Base-by-base conservation (phyloP, 1,284 basidiomycete genomes). In the Phenoliferia sp. region DNA sequence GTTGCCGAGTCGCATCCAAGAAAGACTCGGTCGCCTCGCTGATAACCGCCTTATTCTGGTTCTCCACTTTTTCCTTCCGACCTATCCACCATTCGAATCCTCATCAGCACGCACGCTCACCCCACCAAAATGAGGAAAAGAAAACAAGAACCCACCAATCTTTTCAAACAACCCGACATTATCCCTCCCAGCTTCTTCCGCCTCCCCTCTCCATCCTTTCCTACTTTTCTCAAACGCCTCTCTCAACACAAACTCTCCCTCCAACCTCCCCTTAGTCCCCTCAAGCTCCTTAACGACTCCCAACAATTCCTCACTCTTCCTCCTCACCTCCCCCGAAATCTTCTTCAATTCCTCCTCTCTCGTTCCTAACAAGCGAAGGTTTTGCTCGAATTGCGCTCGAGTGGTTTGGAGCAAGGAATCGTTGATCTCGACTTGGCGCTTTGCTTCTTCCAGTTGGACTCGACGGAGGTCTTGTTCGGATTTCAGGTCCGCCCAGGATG, bases 301-400 rank as follows among this genome's bases (percentile, higher is more conserved):
- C 16, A 69, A 67, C 22, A 72, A 58, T 17, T 64, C 64, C 9
- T 57, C 52, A 34, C 75, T 61, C 59, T 72, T 69, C 5, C 48
- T 39, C n/a, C 39, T 68, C 33, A 77, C 62, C 52, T 67, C 63
- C 26, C 71, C 70, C n/a, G 64, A 50, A 54, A 67, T 58, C 33
- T 26, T 66, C 29, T 65, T 59, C 16, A 76, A 48, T 58, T 74
- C 71, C 28, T 72, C 69, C 31, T 75, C 66, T 44, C 70, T 64
- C 56, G 64, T 71, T 12, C 59, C 61, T 26, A 96, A 81, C 62
- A 92, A 75, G 0, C 84, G 85, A 67, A 92, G 89, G 73, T 90
- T 88, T 76, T 93, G 88, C 77, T 95, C 92, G 73, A 93, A 94
- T 80, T 96, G 92, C 69, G 92, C 90, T 65, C 88, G 84, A n/a